Conservation (phyloP, 2,329 filamentous ascomycete genomes). For the Alternaria arbusti region DNA sequence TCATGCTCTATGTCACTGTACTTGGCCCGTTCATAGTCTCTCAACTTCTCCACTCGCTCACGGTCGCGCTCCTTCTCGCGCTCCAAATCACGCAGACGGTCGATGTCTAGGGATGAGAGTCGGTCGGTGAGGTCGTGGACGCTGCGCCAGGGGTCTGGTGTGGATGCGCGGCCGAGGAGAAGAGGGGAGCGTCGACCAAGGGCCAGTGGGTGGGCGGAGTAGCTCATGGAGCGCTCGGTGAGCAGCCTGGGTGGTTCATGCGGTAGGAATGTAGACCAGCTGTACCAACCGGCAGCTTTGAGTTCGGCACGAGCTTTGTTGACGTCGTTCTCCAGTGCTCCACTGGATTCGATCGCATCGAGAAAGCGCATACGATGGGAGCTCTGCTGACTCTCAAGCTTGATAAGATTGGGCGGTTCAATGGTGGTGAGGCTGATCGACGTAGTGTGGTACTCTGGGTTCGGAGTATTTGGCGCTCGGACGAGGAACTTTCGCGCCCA, state of each 20-base stretch:
- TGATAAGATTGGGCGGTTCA: constrained; percentile 30
- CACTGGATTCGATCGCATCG: constrained; percentile 20
- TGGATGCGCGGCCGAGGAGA: background rate
- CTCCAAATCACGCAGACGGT: background rate
- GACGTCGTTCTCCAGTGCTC: constrained; percentile 30
- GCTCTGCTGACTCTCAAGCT: constrained; percentile 27
- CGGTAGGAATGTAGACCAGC: background rate
- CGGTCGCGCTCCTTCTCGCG: background rate
- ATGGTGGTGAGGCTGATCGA: background rate
- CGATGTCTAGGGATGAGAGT: background rate
- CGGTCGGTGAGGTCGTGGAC: background rate
- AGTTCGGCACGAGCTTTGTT: constrained; percentile 26
- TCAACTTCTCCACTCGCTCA: background rate
- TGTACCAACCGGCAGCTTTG: constrained; percentile 13
- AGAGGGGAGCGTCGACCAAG: background rate
- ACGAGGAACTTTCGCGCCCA: constrained; percentile 34
- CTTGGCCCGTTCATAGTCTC: background rate
- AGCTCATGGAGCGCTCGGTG: background rate
- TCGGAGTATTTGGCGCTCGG: background rate
- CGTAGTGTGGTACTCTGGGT: background rate
- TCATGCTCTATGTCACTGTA: background rate
- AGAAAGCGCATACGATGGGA: constrained; percentile 19
- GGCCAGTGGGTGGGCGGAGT: background rate
- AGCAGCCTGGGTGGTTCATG: background rate
- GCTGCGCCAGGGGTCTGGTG: background rate